Conservation (phyloP, 495 filamentous ascomycete genomes). For the Hypoxylon fuscum region DNA sequence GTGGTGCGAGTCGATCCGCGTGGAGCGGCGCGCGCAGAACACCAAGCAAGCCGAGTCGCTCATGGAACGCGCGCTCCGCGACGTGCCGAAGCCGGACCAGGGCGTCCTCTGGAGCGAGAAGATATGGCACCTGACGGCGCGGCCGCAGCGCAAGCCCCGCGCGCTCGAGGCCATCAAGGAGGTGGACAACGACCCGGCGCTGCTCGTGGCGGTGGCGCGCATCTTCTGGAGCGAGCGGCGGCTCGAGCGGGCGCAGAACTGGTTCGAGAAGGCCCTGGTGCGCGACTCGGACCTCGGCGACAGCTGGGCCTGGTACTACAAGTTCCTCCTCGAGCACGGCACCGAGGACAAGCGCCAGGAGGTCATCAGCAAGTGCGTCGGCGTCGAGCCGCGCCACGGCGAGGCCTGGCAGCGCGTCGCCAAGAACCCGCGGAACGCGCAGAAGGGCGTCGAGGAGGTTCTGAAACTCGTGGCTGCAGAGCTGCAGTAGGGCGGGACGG, state of each 20-base stretch:
- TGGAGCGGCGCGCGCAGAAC: conserved; percentile 91
- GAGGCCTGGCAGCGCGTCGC: conserved; percentile 89
- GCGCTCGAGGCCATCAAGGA: conserved; percentile 95
- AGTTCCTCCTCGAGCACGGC: conserved; percentile 89
- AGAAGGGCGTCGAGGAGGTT: conserved; percentile 78
- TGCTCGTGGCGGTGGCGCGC: conserved; percentile 71
- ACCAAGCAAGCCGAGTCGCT: conserved; percentile 81
- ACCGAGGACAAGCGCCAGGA: conserved; percentile 89
- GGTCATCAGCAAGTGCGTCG: conserved; percentile 75
- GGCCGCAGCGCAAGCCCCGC: conserved; percentile 89
- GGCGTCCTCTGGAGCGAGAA: conserved; percentile 92
- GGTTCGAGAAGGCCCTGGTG: conserved; percentile 95
- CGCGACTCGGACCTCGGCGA: conserved; percentile 88
- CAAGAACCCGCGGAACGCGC: conserved; percentile 84
- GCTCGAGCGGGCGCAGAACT: conserved; percentile 89
- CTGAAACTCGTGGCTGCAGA: conserved; percentile 75
- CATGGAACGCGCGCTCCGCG: conserved; percentile 92
- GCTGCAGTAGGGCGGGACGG: conserved; percentile 52
- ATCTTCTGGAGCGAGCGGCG: conserved; percentile 71
- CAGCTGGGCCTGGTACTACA: conserved; percentile 98
- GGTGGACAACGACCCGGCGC: conserved; percentile 86
- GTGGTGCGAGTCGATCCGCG: conserved; percentile 89
- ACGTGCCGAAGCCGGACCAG: conserved; percentile 76
- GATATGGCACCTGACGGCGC: conserved; percentile 91
- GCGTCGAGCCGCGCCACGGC: conserved; percentile 87